Percentiles rank a stretch among this genome's conserved stretches.
Evolutionary conservation across 2,329 filamentous ascomycete genomes (phyloP).

Genomic region (Apiospora saccharicola): DNA sequence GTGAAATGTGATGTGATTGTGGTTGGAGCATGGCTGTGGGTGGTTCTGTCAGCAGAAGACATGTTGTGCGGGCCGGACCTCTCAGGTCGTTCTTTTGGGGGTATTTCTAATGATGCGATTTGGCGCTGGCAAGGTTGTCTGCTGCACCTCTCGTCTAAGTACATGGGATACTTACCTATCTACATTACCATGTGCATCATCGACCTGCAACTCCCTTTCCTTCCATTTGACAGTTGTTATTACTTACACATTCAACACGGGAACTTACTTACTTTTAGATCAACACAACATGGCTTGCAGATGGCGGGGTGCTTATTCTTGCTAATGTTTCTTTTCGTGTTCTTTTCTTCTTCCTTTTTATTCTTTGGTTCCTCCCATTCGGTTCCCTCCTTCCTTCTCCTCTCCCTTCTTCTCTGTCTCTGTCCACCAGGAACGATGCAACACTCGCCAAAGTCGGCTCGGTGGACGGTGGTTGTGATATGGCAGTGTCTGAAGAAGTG

Average conservation of each 20-base stretch:
- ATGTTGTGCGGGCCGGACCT: neutral
- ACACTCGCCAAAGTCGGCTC: neutral
- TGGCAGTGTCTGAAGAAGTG: no score
- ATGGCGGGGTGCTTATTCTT: neutral
- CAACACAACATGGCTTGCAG: neutral
- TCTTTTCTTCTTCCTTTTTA: neutral
- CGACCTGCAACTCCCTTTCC: neutral
- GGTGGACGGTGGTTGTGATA: neutral
- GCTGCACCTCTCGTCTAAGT: neutral
- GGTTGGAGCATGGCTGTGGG: neutral
- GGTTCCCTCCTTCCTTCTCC: neutral
- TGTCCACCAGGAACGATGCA: neutral
- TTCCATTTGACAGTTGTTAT: neutral
- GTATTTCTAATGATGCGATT: neutral
- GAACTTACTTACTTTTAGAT: neutral
- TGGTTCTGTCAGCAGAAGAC: slow-evolving; percentile 10
- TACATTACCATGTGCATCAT: neutral
- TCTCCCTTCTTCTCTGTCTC: neutral
- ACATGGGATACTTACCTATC: neutral
- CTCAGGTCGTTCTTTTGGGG: neutral
- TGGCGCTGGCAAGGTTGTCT: neutral
- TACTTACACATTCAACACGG: neutral
- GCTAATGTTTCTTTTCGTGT: neutral
- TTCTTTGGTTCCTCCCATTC: no score
- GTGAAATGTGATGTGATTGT: neutral